Percentiles rank a stretch among this genome's conserved stretches.
Evolutionary conservation across 805 yeast genomes (phyloP).

Genomic region (Candida xiaguanensis): DNA sequence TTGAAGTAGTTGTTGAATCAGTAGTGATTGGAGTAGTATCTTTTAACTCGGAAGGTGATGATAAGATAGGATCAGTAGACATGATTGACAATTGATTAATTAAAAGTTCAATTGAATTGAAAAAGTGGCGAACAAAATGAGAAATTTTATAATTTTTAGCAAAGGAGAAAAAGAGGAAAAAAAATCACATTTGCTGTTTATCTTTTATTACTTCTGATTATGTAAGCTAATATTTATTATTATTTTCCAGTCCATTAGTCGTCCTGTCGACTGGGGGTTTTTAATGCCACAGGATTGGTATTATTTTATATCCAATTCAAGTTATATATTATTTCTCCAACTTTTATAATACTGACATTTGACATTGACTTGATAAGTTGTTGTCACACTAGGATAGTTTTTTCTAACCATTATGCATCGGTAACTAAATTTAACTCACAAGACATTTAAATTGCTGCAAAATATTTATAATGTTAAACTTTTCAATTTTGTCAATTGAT

Average conservation of each 20-base stretch:
- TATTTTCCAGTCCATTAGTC: too few species aligned
- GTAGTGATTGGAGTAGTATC: slow-evolving; percentile 1
- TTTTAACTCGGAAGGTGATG: not conserved
- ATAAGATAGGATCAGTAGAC: not conserved
- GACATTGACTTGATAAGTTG: not conserved
- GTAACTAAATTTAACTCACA: not conserved
- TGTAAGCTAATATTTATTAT: too few species aligned
- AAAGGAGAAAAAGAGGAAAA: not conserved
- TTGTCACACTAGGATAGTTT: not conserved
- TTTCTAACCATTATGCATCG: not conserved
- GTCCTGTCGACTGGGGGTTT: too few species aligned
- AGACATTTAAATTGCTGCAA: slow-evolving; percentile 4
- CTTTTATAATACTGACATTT: too few species aligned
- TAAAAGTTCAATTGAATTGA: not conserved
- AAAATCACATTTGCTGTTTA: too few species aligned
- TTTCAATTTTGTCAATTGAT: slow-evolving; percentile 9
- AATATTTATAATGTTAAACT: slow-evolving; percentile 3
- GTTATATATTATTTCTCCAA: too few species aligned
- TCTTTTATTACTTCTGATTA: too few species aligned
- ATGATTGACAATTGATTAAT: slow-evolving; percentile 2
- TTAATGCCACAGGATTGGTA: too few species aligned
- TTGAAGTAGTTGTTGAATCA: not conserved
- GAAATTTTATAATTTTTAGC: too few species aligned
- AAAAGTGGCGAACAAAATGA: too few species aligned
- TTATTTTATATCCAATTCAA: too few species aligned